Base-by-base conservation (phyloP, 176 grass and related monocot genomes). In the Phoenix dactylifera region DNA sequence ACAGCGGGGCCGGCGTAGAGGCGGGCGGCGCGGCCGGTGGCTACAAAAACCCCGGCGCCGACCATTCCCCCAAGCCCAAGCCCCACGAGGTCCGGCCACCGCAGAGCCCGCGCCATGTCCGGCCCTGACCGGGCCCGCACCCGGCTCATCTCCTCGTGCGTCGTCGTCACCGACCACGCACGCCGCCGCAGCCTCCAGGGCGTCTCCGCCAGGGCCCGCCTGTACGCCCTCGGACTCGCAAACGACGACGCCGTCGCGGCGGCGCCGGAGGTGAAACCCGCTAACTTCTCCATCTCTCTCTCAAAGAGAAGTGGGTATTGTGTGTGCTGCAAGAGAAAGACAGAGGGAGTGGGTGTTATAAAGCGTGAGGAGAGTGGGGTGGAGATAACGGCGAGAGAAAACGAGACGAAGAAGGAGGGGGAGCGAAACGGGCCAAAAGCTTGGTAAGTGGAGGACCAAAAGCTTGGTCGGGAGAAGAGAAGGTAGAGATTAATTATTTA, bases 81-180 rank as follows among this genome's bases (percentile, higher is more conserved):
- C 22, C 83, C 87, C 9, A 91, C 61, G 53, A 97, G 86, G 71
- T 97, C 92, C 62, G 82, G 81, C 92, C 87, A 97, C 69, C 86
- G 77, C 28, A 97, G 81, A 29, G 80, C 71, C 18, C 81, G 75
- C 54, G 63, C 57, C 91, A 96, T 96, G 68, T 77, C 68, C 54
- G 74, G 7, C 3, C 91, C 91, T 28, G 91, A 96, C 70, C 91
- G 19, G 22, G 85, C 83, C 29, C 92, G 52, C 39, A 97, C 72
- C 77, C 86, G 80, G 76, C 55, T 96, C 69, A 85, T 63, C 87
- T 97, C 92, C 92, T 97, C 84, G 52, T 80, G 65, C 22, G 83
- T 80, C 52, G 92, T 90, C 57, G 83, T 87, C 22, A 85, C 89
- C 50, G 85, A 83, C 71, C 74, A 76, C 56, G 86, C 86, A 20